Conservation (phyloP, 768 basidiomycete species). For the Pisolithus albus region DNA sequence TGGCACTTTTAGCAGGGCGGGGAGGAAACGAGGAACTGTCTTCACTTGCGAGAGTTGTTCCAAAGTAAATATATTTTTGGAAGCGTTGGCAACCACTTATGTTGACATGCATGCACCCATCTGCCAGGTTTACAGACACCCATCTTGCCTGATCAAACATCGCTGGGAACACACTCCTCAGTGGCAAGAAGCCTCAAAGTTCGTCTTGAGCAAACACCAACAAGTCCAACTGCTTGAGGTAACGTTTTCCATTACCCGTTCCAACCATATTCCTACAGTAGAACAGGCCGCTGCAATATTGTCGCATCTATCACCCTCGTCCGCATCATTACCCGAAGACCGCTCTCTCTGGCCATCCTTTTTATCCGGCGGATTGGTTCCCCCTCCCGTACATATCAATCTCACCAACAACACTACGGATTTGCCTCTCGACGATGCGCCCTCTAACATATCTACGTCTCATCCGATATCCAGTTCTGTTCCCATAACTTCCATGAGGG, state of each 20-base stretch:
- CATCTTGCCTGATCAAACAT: slow-evolving; percentile 93
- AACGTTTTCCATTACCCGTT: slow-evolving; percentile 4
- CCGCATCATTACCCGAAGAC: slow-evolving; percentile 82
- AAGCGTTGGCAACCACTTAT: slow-evolving; percentile 3
- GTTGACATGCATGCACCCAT: slow-evolving; percentile 2
- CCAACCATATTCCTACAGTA: slow-evolving; percentile 3
- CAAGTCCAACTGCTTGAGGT: slow-evolving; percentile 96
- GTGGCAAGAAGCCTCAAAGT: slow-evolving; percentile 89
- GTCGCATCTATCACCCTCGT: slow-evolving; percentile 68
- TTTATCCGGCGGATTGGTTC: slow-evolving; percentile 64
- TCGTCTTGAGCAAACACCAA: slow-evolving; percentile 91
- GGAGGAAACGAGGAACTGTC: slow-evolving; percentile 77
- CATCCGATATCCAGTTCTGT: slow-evolving; percentile 47
- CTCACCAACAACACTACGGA: neutral
- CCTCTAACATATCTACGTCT: slow-evolving; percentile 11
- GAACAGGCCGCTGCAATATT: slow-evolving; percentile 87
- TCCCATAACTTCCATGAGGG: slow-evolving; percentile 30
- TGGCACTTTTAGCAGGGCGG: slow-evolving; percentile 27
- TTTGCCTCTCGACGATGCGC: slow-evolving; percentile 11
- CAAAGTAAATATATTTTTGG: slow-evolving; percentile 51
- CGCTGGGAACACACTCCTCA: slow-evolving; percentile 97
- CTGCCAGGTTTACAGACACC: slow-evolving; percentile 76
- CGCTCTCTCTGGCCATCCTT: slow-evolving; percentile 89
- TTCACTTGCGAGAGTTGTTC: slow-evolving; percentile 93
- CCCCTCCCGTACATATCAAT: slow-evolving; percentile 34